Evolutionary conservation across 371 early-diverging fungal genomes (phyloP), one percentile per base, ranked within the genome.

Genomic region (Mucor velutinosus): DNA sequence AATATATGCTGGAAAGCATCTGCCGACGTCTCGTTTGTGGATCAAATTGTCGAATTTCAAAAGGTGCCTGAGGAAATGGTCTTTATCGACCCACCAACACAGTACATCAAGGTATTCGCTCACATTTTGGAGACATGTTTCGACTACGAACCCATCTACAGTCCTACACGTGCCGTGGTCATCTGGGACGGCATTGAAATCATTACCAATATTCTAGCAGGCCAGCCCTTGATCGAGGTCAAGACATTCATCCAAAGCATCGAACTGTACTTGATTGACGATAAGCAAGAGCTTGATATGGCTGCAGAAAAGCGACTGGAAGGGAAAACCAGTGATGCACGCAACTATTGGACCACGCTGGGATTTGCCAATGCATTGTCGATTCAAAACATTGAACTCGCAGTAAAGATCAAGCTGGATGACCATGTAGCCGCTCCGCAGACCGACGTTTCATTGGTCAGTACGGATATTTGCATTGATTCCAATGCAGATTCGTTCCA

Each of bases 401-500:
- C 45, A 4, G 51, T 87, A 23, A 77, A 81, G 29, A 55, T 78
- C 37, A 86, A 79, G 53, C 61, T 76, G 25, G 70, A 77, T 17
- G 74, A 76, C 3, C 65, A 71, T 43, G 37, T 74, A 1, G 8
- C 55, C 4, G 74, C 67, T 17, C 73, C 73, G 3, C 51, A 62
- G 39, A 32, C 43, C 15, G 69, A 66, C 1, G 37, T 73, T 3
- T 27, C 62, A n/a, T 27, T 73, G 1, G 61, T 73, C 5, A 63
- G 69, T 45, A 43, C 72, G 11, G 79, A 79, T 23, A 62, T 83
- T 11, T 45, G 65, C 15, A 73, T 94, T 17, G 86, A 87, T 5
- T 89, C 91, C 64, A 87, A 88, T 55, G 87, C 92, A 0, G 95
- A 95, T 69, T 87, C 94, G 0, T 85, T 91, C 63, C 86, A 89